Base-by-base conservation (phyloP, 148 eudicot genomes). In the Pouteria glomerata region DNA sequence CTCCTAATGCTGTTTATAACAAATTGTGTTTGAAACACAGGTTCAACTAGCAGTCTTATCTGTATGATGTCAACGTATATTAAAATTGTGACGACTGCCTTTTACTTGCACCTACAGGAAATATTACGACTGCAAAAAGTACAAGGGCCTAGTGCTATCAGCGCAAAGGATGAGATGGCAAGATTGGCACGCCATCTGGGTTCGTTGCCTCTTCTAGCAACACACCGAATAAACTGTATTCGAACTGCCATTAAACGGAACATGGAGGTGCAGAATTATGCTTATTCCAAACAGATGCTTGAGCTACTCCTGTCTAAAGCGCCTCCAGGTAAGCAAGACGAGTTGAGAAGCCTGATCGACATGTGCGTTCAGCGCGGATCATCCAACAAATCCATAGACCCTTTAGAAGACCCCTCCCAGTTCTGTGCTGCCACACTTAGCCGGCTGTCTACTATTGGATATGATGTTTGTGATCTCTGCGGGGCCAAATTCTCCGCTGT, bases 91-190 rank as follows among this genome's bases (percentile, higher is more conserved):
- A n/a, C n/a, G n/a, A n/a, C n/a, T n/a, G 26, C 65, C 44, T 14
- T 23, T 70, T 74, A n/a, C 31, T 3, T 35, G 45, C 37, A 15
- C 47, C 31, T 13, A 16, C 88, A 94, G 98, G 98, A 95, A 95
- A 91, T 95, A 50, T 92, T 85, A 47, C 85, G 98, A 58, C 83
- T 95, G 63, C 97, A 95, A 51, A 89, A 70, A 82, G 98, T 95
- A 23, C 90, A 89, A 65, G 98, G 98, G 27, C 81, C 96, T 3
- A 86, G 81, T 66, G 96, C 98, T 69, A 81, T 95, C 69, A 95
- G 97, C 60, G 98, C 98, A 39, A 95, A 91, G 74, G 98, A 91
- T 70, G 98, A 95, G 80, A 95, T 95, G 93, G 97, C 87, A 37
- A 80, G 98, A 74, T 73, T 95, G 33, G 84, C 98, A 10, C 90